Evolutionary conservation across 2,329 filamentous ascomycete species (phyloP).

Genomic region (Neopestalotiopsis sp.): DNA sequence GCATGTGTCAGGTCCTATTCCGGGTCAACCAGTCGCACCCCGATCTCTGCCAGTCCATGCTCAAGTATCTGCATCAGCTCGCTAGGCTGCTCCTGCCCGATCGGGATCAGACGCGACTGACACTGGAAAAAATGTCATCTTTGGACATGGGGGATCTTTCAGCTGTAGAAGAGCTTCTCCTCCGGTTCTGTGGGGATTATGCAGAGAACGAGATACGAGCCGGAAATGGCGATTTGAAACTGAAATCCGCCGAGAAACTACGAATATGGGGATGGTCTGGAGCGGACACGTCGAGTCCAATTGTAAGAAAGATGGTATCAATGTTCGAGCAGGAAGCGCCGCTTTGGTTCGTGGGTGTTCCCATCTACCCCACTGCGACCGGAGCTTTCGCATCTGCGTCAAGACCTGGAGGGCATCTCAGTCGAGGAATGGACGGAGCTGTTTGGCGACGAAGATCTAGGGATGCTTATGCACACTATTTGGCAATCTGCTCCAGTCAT

Average conservation of each 20-base stretch:
- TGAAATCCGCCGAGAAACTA: background rate
- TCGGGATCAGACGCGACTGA: background rate
- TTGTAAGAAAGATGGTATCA: background rate
- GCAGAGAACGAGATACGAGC: background rate
- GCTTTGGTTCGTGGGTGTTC: background rate
- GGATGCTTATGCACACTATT: background rate
- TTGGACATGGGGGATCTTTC: background rate
- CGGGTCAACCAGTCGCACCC: background rate
- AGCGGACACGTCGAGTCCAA: background rate
- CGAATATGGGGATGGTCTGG: background rate
- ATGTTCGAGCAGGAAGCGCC: background rate
- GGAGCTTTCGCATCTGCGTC: background rate
- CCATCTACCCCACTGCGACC: background rate
- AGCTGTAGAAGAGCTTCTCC: background rate
- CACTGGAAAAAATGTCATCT: background rate
- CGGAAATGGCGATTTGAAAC: background rate
- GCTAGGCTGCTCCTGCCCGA: background rate
- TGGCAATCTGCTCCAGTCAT: background rate
- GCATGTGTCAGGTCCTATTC: background rate
- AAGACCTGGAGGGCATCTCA: background rate
- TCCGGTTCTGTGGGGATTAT: background rate
- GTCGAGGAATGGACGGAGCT: background rate
- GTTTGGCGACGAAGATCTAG: background rate
- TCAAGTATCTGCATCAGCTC: background rate
- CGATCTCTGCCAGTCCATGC: background rate